Evolutionary conservation across 768 basidiomycete species (phyloP), one percentile per base, ranked within the genome.

Genomic region (Plicaturopsis crispa): DNA sequence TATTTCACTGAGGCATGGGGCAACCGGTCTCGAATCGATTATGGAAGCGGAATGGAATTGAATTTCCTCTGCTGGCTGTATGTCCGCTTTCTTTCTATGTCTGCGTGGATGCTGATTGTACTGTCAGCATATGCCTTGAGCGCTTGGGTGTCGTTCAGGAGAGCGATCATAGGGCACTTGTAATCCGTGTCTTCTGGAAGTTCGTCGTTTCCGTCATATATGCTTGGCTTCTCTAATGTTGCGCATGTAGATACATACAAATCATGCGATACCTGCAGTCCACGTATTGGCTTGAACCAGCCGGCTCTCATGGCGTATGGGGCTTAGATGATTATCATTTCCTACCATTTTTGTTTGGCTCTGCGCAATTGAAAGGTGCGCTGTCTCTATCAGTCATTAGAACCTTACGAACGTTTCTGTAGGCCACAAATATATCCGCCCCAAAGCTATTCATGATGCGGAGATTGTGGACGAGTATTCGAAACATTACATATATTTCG

Each of bases 21-120:
- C 1, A 96, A 86, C 56, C 67, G 84, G 20, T 76, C 83, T 34
- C 69, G 96, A 6, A 91, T 99, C 38, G 96, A 99, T 60, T 99
- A 99, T 60, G 96, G 96, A n/a, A 96, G 92, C 50, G 96, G 96
- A 11, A 98, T 98, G 94, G 96, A 99, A 54, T 70, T 98, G 31
- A 94, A 97, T 60, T 99, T 97, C 52, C 43, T 98, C 3, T 97
- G 93, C 51, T 97, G 92, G 92, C 54, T 98, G 93, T 96, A 55
- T 48, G 89, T 66, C 8, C 19, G 2, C 5, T 33, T 31, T 22
- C 20, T 43, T 8, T 45, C 3, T 22, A 11, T 13, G n/a, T 39
- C 0, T 7, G 6, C 4, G 13, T 38, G 36, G 12, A 37, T 17
- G 23, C 12, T 43, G 16, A 33, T 30, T 23, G 18, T 24, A 8